Evolutionary conservation across 176 grass and related monocot species (phyloP).

Genomic region (Aegilops longissima): DNA sequence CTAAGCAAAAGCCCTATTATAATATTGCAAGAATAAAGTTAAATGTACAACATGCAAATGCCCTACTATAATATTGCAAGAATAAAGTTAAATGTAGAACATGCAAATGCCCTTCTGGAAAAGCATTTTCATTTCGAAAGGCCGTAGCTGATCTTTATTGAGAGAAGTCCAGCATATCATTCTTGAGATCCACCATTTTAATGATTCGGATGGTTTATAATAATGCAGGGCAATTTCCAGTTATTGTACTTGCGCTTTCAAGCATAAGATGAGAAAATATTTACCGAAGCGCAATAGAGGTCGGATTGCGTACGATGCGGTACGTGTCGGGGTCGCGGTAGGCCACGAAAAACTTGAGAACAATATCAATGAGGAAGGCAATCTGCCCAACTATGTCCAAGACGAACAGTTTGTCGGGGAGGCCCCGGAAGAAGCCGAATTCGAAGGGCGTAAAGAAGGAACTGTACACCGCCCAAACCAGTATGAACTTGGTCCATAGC

Average conservation of each 20-base stretch:
- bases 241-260: neutral
- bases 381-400: conserved; percentile 81
- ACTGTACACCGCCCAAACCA: conserved; percentile 80
- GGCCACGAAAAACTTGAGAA: conserved; percentile 66
- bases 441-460: conserved; percentile 97
- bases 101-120: neutral
- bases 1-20: neutral
- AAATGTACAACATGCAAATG: neutral
- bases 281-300: conserved; percentile 68
- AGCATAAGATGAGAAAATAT: neutral
- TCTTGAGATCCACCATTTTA: neutral
- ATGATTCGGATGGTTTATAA: neutral
- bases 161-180: neutral
- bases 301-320: conserved; percentile 48
- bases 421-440: conserved; percentile 91
- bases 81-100: neutral
- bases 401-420: conserved; percentile 71
- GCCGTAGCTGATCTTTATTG: neutral
- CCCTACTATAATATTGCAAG: neutral
- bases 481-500: conserved; percentile 80
- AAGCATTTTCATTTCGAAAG: neutral
- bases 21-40: neutral
- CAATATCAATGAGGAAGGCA: conserved; percentile 79
- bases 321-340: conserved; percentile 88
- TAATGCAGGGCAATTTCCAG: neutral